A percentile compares a stretch with the other conserved stretches of the same genome.
phyloP scores from a whole-genome alignment of 2,329 filamentous ascomycete species.

The Aspergillus aculeatinus region DNA sequence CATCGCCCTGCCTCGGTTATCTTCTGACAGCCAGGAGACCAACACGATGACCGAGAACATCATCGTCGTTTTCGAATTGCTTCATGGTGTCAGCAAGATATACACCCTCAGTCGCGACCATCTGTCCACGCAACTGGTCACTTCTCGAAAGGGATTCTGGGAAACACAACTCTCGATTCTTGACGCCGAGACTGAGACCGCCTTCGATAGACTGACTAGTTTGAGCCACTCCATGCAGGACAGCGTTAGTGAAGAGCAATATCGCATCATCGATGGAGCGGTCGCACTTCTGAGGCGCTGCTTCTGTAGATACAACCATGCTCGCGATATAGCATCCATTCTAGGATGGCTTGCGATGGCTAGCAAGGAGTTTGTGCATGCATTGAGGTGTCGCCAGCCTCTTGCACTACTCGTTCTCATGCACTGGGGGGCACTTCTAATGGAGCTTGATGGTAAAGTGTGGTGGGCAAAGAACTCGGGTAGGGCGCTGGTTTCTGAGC shows the following conservation, averaged over 20 bases:
- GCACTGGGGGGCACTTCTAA: slow-evolving; percentile 38
- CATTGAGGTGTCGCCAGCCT: slow-evolving; percentile 30
- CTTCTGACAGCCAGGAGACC: slow-evolving; percentile 28
- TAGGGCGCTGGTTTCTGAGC: slow-evolving; percentile 29
- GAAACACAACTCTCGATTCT: slow-evolving; percentile 28
- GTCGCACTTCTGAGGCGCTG: slow-evolving; percentile 30
- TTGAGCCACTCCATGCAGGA: slow-evolving; percentile 32
- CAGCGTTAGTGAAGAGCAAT: slow-evolving; percentile 26
- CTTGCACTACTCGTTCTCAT: slow-evolving; percentile 35
- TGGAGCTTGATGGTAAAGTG: slow-evolving; percentile 30
- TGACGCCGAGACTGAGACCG: slow-evolving; percentile 27
- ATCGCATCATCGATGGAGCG: slow-evolving; percentile 32
- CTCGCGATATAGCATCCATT: slow-evolving; percentile 30
- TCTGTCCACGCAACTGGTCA: slow-evolving; percentile 56
- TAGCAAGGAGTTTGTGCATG: slow-evolving; percentile 34
- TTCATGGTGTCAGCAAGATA: slow-evolving; percentile 39
- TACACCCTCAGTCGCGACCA: slow-evolving; percentile 31
- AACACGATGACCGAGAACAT: slow-evolving; percentile 38
- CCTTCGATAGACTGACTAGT: slow-evolving; percentile 27
- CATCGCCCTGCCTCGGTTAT: slow-evolving; percentile 37
- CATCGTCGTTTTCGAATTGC: slow-evolving; percentile 35
- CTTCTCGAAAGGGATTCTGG: slow-evolving; percentile 46
- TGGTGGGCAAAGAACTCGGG: slow-evolving; percentile 40
- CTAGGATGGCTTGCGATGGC: slow-evolving; percentile 35
- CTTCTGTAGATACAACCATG: slow-evolving; percentile 26